Evolutionary conservation across 2,329 filamentous ascomycete species (phyloP), one percentile per base, ranked within the genome.

Genomic region (Colletotrichum navitas): DNA sequence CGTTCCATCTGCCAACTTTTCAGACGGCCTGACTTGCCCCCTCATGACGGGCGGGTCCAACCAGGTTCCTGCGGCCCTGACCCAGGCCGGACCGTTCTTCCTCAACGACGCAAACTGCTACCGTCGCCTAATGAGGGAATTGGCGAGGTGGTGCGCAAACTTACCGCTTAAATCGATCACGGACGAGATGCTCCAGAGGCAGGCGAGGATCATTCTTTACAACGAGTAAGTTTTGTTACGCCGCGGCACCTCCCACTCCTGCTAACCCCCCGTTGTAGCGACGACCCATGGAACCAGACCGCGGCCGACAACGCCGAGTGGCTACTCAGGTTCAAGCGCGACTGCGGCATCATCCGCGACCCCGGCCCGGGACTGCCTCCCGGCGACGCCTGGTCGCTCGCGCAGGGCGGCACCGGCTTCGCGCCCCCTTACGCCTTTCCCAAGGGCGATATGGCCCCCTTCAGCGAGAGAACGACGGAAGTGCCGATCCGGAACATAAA

Each of bases 211-310:
- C 87, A 85, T 91, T 45, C 79, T 90, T 0, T 91, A 89, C 69
- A 88, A 91, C 66, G 88, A 90, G 85, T 90, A 79, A 80, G 87
- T 36, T 39, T 26, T 61, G 11, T 29, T 45, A 29, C 6, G n/a
- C 18, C 29, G 41, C 7, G 36, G 7, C 26, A 10, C 3, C 34
- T 51, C 7, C 43, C n/a, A n/a, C 18, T n/a, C 7, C 21, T 3
- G 60, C 75, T 80, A 73, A 78, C 74, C 68, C 73, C 69, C 32
- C 47, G 5, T 8, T 32, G 3, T 55, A 89, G 87, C 68, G 89
- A 91, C 68, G 89, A 91, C 75, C 87, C 88, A 2, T 90, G 88
- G 87, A 91, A 91, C 77, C 86, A 89, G 74, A 91, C 89, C 0
- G 87, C 88, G 0, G 89, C 89, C 39, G 89, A 91, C 76, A 91